Base-by-base conservation (phyloP, 148 eudicot species). In the Rhododendron kiyosumense region DNA sequence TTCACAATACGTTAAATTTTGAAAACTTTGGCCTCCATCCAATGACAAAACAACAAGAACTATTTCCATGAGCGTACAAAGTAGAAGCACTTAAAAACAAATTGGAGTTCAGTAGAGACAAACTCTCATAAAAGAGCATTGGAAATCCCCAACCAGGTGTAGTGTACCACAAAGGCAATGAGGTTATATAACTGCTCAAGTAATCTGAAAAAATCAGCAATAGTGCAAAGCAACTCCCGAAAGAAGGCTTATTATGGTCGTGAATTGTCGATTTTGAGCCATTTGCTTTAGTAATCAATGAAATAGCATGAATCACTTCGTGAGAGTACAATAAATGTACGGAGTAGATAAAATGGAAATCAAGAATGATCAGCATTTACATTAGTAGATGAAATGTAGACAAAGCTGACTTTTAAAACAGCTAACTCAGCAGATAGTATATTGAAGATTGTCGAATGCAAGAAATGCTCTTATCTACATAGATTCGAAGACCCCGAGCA, bases 381-480 rank as follows among this genome's bases (percentile, higher is more conserved):
- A 61, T 63, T 18, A 18, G 24, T 63, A 85, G 54, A 51, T 59
- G 65, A 24, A 3, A 28, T 1, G 46, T 26, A 41, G 22, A 45
- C 15, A 57, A 78, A 38, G 82, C 59, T 20, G 81, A 38, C 26
- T 41, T 14, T 45, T 26, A 67, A 61, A 61, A 49, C 34, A 32
- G 34, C 17, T 0, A 14, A 49, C 87, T 17, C 18, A 61, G 34
- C 69, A 80, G 30, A 52, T 1, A 41, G 49, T 12, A n/a, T 15
- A 26, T 46, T 11, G 49, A 65, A 14, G 30, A 28, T n/a, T 61
- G 74, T 73, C 15, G 28, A 46, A 79, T 46, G 34, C 18, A 12
- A 80, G 32, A 86, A 86, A 52, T 22, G 24, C 85, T 69, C 65
- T 49, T 38, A 83, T 65, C 82, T 83, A 38, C 51, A 49, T 17